Conservation (phyloP, 305 asterid species). For the Plantago lanceolata region DNA sequence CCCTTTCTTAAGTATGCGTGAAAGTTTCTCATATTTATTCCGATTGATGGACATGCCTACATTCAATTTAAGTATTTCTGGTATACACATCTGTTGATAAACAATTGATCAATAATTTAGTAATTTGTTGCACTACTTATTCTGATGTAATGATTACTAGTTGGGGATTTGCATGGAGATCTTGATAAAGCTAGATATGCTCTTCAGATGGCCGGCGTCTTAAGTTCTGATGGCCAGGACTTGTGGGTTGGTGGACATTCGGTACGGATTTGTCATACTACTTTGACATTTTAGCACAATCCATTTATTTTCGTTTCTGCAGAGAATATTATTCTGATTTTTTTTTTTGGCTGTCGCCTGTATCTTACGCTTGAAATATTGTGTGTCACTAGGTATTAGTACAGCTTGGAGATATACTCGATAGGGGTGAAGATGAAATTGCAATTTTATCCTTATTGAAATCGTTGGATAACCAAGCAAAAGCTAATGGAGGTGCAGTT, state of each 20-base stretch:
- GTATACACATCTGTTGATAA: too few species aligned
- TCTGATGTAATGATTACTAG: constrained; percentile 35
- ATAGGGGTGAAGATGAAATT: constrained; percentile 90
- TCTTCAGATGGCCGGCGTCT: constrained; percentile 82
- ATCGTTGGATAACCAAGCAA: constrained; percentile 79
- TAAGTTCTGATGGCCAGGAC: constrained; percentile 72
- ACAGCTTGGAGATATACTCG: constrained; percentile 94
- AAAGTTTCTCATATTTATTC: not conserved
- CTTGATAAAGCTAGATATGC: constrained; percentile 82
- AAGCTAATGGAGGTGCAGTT: constrained; percentile 88
- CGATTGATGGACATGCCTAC: too few species aligned
- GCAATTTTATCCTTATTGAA: constrained; percentile 79
- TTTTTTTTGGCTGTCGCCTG: constrained; percentile 1
- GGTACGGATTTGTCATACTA: constrained; percentile 37
- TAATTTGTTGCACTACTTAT: constrained; percentile 21
- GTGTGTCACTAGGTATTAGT: constrained; percentile 55
- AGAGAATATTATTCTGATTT: constrained; percentile 2
- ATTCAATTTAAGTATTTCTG: too few species aligned
- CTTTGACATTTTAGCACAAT: constrained; percentile 6
- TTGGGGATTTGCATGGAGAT: constrained; percentile 98
- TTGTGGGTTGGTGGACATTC: constrained; percentile 87
- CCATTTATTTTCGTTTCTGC: constrained; percentile 1
- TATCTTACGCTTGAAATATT: constrained; percentile 12
- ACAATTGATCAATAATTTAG: not conserved
- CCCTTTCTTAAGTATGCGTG: too few species aligned